Evolutionary conservation across 306 rosid species (phyloP).

Genomic region (Dalbergia cochinchinensis): DNA sequence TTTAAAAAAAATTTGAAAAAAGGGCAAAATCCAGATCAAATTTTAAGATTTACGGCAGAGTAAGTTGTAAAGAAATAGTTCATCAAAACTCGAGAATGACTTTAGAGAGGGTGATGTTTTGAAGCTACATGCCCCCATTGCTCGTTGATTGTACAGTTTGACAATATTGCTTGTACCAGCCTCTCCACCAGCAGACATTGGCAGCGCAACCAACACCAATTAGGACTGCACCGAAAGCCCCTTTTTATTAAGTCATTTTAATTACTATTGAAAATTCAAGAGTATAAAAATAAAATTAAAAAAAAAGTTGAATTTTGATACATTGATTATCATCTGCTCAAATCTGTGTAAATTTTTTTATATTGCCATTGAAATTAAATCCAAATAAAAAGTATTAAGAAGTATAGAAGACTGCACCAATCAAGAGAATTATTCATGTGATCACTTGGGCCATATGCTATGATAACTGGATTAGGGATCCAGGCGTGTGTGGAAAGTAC

Average conservation of each 20-base stretch:
- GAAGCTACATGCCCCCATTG: slow-evolving; percentile 31
- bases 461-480: slow-evolving; percentile 42
- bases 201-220: slow-evolving; percentile 49
- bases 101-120: slow-evolving; percentile 35
- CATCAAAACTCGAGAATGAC: slow-evolving; percentile 34
- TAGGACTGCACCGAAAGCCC: slow-evolving; percentile 36
- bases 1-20: background rate
- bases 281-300: background rate
- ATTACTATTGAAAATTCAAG: background rate
- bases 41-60: slow-evolving; percentile 30
- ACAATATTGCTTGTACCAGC: slow-evolving; percentile 39
- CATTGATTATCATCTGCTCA: too few species aligned
- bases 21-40: background rate
- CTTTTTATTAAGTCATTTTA: background rate
- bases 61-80: slow-evolving; percentile 15
- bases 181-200: slow-evolving; percentile 51
- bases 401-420: background rate
- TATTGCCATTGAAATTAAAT: too few species aligned
- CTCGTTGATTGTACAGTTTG: slow-evolving; percentile 36
- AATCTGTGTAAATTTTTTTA: too few species aligned
- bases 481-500: slow-evolving; percentile 37
- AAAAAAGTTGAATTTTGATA: too few species aligned
- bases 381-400: background rate
- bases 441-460: slow-evolving; percentile 35
- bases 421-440: slow-evolving; percentile 11